Evolutionary conservation across 2,329 filamentous ascomycete genomes (phyloP).

Genomic region (Alternaria consortialis): DNA sequence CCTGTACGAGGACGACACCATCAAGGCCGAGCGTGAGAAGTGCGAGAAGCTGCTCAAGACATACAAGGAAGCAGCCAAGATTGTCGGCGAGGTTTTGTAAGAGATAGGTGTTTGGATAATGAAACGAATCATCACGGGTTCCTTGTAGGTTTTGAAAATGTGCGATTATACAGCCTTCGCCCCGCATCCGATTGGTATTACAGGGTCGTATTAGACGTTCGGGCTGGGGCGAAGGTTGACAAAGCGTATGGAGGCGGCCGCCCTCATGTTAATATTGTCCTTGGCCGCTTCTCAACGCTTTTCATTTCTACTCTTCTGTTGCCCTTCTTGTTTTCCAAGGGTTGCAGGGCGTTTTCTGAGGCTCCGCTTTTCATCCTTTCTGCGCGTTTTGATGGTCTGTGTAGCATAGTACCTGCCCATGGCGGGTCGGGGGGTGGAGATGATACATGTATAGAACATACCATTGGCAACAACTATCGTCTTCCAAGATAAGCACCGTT

Average conservation of each 20-base stretch:
- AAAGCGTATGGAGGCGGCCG: slow-evolving; percentile 22
- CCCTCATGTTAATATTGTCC: slow-evolving; percentile 27
- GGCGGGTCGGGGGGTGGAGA: slow-evolving; percentile 9
- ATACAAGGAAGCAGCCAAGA: slow-evolving; percentile 97
- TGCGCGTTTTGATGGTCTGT: slow-evolving; percentile 14
- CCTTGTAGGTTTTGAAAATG: slow-evolving; percentile 20
- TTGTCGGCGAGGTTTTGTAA: slow-evolving; percentile 85
- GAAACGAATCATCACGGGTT: slow-evolving; percentile 13
- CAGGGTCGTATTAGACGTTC: neutral
- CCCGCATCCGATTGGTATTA: neutral
- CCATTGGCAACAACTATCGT: slow-evolving; percentile 7
- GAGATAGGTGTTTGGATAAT: slow-evolving; percentile 25
- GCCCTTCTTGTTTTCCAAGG: slow-evolving; percentile 10
- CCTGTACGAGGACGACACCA: slow-evolving; percentile 94
- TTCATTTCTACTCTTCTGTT: slow-evolving; percentile 39
- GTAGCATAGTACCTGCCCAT: slow-evolving; percentile 25
- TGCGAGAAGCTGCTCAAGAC: slow-evolving; percentile 95
- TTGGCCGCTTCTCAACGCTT: slow-evolving; percentile 23
- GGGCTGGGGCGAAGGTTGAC: slow-evolving; percentile 1
- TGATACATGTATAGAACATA: slow-evolving; percentile 30
- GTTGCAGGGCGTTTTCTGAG: slow-evolving; percentile 32
- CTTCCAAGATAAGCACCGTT: neutral
- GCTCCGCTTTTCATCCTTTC: slow-evolving; percentile 23
- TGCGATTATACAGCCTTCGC: slow-evolving; percentile 9
- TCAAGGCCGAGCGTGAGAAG: slow-evolving; percentile 98